Percentiles rank a stretch among this genome's conserved stretches.
Evolutionary conservation across 257 asterid species (phyloP).

Genomic region (Solanum bulbocastanum): DNA sequence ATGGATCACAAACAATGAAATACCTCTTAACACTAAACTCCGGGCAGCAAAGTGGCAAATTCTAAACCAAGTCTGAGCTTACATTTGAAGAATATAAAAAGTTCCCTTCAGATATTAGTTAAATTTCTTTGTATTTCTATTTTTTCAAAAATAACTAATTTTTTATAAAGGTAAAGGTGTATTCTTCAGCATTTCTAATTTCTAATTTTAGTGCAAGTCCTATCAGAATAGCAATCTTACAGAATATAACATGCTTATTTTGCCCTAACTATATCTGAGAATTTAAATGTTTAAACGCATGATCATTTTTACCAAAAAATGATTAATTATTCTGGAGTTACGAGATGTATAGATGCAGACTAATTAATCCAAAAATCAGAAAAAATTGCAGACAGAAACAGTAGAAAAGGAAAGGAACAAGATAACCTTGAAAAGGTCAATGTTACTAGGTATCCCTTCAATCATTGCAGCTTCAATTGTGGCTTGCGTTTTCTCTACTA

Average conservation of each 20-base stretch:
- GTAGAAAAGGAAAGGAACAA: background rate
- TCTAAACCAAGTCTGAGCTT: background rate
- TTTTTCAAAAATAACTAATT: background rate
- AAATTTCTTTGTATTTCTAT: background rate
- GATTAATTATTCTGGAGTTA: background rate
- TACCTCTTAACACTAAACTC: background rate
- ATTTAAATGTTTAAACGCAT: background rate
- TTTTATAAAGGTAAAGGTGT: too few relatives aligned
- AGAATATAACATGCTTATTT: background rate
- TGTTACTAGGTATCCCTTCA: conserved; percentile 95
- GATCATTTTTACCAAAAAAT: background rate
- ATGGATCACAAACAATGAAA: background rate
- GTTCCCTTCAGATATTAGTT: background rate
- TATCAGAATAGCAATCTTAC: background rate
- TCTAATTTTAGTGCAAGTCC: background rate
- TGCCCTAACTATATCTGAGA: background rate
- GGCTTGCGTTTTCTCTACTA: conserved; percentile 90
- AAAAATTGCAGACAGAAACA: background rate
- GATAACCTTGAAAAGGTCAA: conserved; percentile 86
- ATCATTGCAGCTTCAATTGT: conserved; percentile 93
- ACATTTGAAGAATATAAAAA: background rate
- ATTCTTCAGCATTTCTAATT: background rate
- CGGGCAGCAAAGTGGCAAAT: background rate
- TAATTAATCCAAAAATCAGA: background rate
- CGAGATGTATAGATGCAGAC: background rate